Base-by-base conservation (phyloP, 257 asterid genomes). In the Orobanche coerulescens region DNA sequence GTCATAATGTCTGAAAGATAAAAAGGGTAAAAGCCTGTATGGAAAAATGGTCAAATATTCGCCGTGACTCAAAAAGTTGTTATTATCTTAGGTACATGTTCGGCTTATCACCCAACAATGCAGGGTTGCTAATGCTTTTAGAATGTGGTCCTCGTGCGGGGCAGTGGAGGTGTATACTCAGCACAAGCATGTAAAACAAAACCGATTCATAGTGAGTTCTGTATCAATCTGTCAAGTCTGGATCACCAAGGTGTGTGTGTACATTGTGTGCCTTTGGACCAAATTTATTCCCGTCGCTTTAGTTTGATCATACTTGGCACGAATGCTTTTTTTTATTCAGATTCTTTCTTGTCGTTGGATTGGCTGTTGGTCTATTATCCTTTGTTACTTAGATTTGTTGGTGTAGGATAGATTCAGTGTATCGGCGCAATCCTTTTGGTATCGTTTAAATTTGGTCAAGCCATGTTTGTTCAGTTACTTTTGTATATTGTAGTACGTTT, bases 71-170 rank as follows among this genome's bases (percentile, higher is more conserved):
- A n/a, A 37, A n/a, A 14, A 14, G 26, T 58, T 3, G 4, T 43
- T 9, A n/a, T 39, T 42, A 39, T 62, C 57, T 57, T 72, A 93
- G 98, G 95, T 84, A 88, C 82, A 67, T 68, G 84, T 84, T 88
- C 40, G 97, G 98, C 42, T 63, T 81, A 67, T 79, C 95, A 16
- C 71, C 84, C 70, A 79, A 80, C 50, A 80, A 81, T 13, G 76
- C 78, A 1, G 98, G 98, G 56, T 70, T 86, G 78, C 80, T 84
- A 62, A 56, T 77, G 80, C 90, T 86, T 51, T 68, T 93, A 68
- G 89, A 93, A 50, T 81, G 79, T 76, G 87, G 90, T 53, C 81
- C 88, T 52, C 81, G 76, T 52, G 76, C 70, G 54, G 85, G 93
- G 33, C 82, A 74, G 43, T 81, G 85, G 88, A 84, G 93, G 76